These are phyloP conservation scores for Brassica rapa DNA, from an alignment of 345 rosid genomes.

Conservation along the genomic window DNA sequence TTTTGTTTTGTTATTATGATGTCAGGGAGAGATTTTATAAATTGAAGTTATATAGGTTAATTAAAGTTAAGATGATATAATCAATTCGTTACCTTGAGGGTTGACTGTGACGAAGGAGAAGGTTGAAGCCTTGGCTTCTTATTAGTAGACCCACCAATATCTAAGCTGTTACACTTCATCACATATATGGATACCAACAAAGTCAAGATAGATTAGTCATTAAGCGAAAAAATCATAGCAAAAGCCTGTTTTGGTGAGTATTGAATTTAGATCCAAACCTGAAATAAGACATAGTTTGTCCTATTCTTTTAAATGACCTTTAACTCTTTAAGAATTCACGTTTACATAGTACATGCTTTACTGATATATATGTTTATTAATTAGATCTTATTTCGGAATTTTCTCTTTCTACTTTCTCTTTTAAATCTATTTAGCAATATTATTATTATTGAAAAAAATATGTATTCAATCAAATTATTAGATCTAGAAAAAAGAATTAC, in stretches of 20 bases:
- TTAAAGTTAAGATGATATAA: conserved; percentile 7
- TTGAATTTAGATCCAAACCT: conserved; percentile 28
- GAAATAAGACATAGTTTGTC: conserved; percentile 18
- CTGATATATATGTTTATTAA: conserved; percentile 5
- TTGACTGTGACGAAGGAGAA: conserved; percentile 65
- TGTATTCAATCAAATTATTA: not conserved
- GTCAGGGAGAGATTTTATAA: conserved; percentile 30
- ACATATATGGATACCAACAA: conserved; percentile 17
- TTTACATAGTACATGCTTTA: conserved; percentile 2
- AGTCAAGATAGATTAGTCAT: conserved; percentile 13
- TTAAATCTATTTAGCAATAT: not conserved
- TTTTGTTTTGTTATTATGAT: conserved; percentile 43
- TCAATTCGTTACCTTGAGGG: conserved; percentile 64
- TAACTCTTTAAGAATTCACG: not conserved
- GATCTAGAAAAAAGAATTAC: conserved; percentile 40
- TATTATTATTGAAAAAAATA: not conserved
- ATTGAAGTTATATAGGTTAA: conserved; percentile 14
- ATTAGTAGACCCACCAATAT: conserved; percentile 62
- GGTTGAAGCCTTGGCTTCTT: conserved; percentile 95
- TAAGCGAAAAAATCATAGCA: not conserved
- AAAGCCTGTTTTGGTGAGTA: not conserved
- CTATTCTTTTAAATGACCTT: conserved; percentile 6
- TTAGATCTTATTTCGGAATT: not conserved
- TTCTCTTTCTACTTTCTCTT: not conserved
- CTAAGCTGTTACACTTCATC: conserved; percentile 72